Conservation (phyloP, 345 rosid species). For the Clausena lansium region DNA sequence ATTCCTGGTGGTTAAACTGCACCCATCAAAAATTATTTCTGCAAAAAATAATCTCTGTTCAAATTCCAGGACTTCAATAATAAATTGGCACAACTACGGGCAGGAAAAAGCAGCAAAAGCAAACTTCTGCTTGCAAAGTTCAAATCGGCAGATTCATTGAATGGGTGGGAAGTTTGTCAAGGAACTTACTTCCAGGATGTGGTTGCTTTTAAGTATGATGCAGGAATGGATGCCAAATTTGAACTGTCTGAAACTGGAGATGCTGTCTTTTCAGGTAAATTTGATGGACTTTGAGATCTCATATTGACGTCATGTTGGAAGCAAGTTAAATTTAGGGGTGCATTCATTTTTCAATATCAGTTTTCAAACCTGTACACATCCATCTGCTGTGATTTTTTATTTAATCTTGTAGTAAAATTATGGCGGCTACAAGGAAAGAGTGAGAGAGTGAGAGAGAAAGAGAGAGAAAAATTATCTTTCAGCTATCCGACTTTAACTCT, state of each 20-base stretch:
- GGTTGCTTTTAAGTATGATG: slow-evolving; percentile 79
- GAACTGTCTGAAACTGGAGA: slow-evolving; percentile 79
- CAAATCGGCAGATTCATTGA: slow-evolving; percentile 59
- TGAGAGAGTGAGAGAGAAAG: too few species aligned
- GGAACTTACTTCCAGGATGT: slow-evolving; percentile 94
- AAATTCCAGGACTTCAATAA: slow-evolving; percentile 73
- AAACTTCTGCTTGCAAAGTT: slow-evolving; percentile 89
- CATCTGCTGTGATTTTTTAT: not conserved
- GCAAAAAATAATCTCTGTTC: not conserved
- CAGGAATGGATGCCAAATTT: slow-evolving; percentile 92
- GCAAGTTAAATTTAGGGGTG: not conserved
- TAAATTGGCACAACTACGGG: slow-evolving; percentile 76
- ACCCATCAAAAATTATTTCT: not conserved
- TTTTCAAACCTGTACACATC: not conserved
- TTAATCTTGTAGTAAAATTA: not conserved
- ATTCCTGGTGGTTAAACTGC: not conserved
- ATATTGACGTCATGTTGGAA: not conserved
- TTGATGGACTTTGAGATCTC: not conserved
- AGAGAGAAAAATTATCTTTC: not conserved
- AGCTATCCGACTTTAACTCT: slow-evolving; percentile 9
- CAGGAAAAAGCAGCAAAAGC: slow-evolving; percentile 95
- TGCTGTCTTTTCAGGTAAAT: slow-evolving; percentile 84
- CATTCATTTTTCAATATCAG: not conserved
- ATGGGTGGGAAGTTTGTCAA: slow-evolving; percentile 83
- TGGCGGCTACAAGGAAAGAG: not conserved